Conservation (phyloP, 1,284 basidiomycete genomes). For the Marasmius oreades region DNA sequence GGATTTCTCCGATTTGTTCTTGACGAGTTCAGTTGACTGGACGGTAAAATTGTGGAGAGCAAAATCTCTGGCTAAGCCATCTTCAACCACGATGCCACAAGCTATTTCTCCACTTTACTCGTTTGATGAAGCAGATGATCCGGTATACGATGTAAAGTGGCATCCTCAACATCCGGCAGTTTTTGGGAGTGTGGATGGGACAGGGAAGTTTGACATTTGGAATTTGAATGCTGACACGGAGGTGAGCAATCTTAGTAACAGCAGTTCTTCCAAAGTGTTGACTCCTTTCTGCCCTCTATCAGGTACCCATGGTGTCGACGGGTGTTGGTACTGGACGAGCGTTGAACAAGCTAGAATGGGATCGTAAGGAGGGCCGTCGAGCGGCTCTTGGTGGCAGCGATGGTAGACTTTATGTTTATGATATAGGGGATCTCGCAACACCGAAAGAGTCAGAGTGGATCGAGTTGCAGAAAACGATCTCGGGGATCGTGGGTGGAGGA, state of each 20-base stretch:
- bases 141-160: conserved; percentile 99
- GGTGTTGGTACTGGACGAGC: conserved; percentile 70
- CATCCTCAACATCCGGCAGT: conserved; percentile 92
- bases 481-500: conserved; percentile 55
- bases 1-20: conserved; percentile 93
- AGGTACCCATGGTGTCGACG: conserved; percentile 83
- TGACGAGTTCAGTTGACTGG: conserved; percentile 92
- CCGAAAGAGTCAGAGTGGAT: conserved; percentile 87
- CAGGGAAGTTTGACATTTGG: conserved; percentile 95
- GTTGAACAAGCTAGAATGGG: conserved; percentile 96
- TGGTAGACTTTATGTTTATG: conserved; percentile 91
- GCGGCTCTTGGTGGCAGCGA: conserved; percentile 89
- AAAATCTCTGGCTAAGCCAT: conserved; percentile 63
- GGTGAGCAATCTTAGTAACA: conserved; percentile 45
- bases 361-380: conserved; percentile 79
- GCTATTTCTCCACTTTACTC: conserved; percentile 76
- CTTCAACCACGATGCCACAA: conserved; percentile 55
- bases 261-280: conserved; percentile 7
- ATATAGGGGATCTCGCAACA: conserved; percentile 85
- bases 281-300: conserved; percentile 10
- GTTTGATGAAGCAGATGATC: conserved; percentile 96
- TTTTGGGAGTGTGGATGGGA: conserved; percentile 93
- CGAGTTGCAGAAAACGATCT: conserved; percentile 81
- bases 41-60: conserved; percentile 93
- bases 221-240: conserved; percentile 94